Evolutionary conservation across 441 rosid species (phyloP).

Genomic region (Aleurites moluccanus): DNA sequence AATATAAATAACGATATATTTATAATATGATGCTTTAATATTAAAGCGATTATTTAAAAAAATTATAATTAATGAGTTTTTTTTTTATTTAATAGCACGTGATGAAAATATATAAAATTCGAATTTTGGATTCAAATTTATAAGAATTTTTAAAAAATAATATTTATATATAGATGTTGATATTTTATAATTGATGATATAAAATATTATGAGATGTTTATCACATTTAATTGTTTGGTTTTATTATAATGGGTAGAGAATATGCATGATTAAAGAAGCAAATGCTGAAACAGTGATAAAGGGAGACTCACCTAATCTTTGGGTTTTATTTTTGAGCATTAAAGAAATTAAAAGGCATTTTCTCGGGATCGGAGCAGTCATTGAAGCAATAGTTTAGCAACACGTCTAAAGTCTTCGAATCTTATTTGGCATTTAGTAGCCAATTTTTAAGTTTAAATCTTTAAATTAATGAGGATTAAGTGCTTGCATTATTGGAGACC

Average conservation of each 20-base stretch:
- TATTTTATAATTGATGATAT: neutral
- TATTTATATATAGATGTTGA: too few relatives aligned
- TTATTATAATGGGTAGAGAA: conserved; percentile 9
- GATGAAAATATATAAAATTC: too few relatives aligned
- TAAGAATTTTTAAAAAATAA: too few relatives aligned
- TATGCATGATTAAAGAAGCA: conserved; percentile 16
- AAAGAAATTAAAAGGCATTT: conserved; percentile 26
- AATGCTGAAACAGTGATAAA: conserved; percentile 16
- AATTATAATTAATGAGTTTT: neutral
- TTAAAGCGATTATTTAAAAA: too few relatives aligned
- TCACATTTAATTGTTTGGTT: conserved; percentile 7
- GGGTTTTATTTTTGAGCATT: conserved; percentile 16
- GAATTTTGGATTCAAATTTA: too few relatives aligned
- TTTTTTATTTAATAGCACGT: too few relatives aligned
- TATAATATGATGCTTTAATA: too few relatives aligned
- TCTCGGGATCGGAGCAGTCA: conserved; percentile 42
- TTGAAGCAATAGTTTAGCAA: conserved; percentile 24
- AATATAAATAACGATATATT: too few relatives aligned
- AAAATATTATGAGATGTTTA: conserved; percentile 22
- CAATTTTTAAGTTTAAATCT: neutral
- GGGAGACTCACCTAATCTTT: conserved; percentile 35
- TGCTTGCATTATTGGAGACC: conserved; percentile 38
- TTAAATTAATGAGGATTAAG: conserved; percentile 20
- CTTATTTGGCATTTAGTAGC: conserved; percentile 26
- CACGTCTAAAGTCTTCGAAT: conserved; percentile 29